phyloP scores from a whole-genome alignment of 2,329 filamentous ascomycete species.

The Microcyclospora pomicola region DNA sequence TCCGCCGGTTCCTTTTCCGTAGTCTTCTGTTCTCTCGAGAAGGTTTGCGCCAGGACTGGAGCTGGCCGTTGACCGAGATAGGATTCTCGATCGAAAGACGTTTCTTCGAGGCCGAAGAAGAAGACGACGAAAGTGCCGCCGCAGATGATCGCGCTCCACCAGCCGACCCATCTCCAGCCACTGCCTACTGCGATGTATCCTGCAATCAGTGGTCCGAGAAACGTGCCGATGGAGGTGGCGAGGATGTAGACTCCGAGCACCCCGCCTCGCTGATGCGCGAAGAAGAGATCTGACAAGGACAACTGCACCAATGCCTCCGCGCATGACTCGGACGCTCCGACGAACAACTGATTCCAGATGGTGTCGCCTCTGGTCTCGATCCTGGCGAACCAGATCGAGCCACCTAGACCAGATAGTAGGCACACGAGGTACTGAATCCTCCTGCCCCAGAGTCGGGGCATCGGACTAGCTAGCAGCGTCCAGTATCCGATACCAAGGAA shows the following conservation, averaged over 20 bases:
- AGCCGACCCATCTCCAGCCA: constrained; percentile 44
- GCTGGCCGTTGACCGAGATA: constrained; percentile 18
- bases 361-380: constrained; percentile 28
- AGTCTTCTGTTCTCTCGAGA: constrained; percentile 7
- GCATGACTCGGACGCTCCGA: constrained; percentile 43
- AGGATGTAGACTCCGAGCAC: constrained; percentile 43
- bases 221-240: constrained; percentile 43
- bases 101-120: constrained; percentile 41
- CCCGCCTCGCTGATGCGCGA: constrained; percentile 42
- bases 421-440: constrained; percentile 42
- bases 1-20: constrained; percentile 3
- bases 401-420: constrained; percentile 35
- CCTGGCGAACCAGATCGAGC: constrained; percentile 41
- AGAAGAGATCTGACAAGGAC: constrained; percentile 45
- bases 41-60: neutral
- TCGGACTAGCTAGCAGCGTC: constrained; percentile 39
- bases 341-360: constrained; percentile 43
- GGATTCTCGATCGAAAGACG: constrained; percentile 33
- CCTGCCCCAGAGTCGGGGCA: constrained; percentile 41
- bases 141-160: constrained; percentile 38
- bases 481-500: constrained; percentile 45
- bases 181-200: constrained; percentile 33
- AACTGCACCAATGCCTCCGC: constrained; percentile 44
- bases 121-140: constrained; percentile 34
- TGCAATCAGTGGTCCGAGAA: constrained; percentile 40